Base-by-base conservation (phyloP, 192 early-diverging fungal species). In the Martensiomyces pterosporus region DNA sequence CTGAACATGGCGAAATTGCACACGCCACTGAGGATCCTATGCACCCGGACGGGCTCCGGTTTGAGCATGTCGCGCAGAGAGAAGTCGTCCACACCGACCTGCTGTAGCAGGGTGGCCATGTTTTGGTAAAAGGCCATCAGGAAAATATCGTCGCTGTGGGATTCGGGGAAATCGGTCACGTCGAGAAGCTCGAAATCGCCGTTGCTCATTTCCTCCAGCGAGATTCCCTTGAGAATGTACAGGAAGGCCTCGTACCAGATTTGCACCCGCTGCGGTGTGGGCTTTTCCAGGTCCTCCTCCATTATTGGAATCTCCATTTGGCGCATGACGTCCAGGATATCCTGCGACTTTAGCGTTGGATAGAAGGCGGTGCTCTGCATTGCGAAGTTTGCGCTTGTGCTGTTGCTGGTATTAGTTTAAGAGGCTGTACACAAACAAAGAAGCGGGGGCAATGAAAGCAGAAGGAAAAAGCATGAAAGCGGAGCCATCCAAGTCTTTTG, bases 1-100 rank as follows among this genome's bases (percentile, higher is more conserved):
- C 89, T 71, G 57, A 95, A 95, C 71, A 89, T 93, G 42, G 83
- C 85, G 78, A 90, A 95, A 57, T 95, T 95, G 55, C 91, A 90
- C 18, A 92, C 69, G 6, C 80, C 86, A 62, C 84, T 87, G 9
- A 95, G 73, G n/a, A 89, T 79, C n/a, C 76, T 66, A 0, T 83
- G 61, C 22, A 90, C 66, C 4, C 83, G 78, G 0, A 55, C 67
- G 0, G 83, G 75, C 55, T 90, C 86, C 0, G 92, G 92, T n/a
- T 79, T 82, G 15, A 89, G 66, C 41, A 94, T 57, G 53, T 94
- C 92, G 25, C 83, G 73, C 12, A 89, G 71, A 32, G 77, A 80
- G 65, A 92, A 91, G 57, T 88, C 86, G 9, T 79, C 65, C 1
- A 89, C 61, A 9, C 92, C 90, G 1, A 88, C 82, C 8, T 85